Evolutionary conservation across 2,329 filamentous ascomycete genomes (phyloP).

Genomic region (Hypoxylon sp.): DNA sequence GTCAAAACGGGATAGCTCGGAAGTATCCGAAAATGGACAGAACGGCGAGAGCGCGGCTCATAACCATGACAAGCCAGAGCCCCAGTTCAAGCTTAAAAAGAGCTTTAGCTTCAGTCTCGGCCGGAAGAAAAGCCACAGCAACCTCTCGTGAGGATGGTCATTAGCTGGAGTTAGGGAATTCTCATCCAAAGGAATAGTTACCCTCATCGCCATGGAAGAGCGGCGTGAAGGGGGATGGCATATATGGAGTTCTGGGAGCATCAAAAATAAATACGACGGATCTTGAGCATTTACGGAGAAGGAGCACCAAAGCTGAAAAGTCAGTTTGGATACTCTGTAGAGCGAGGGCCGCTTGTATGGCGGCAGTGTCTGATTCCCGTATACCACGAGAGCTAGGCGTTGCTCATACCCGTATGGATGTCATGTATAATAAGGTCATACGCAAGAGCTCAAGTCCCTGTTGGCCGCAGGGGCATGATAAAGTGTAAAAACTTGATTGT

Average conservation of each 20-base stretch:
- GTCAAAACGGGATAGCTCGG: slow-evolving; percentile 53
- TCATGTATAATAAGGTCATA: slow-evolving; percentile 32
- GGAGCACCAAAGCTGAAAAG: slow-evolving; percentile 26
- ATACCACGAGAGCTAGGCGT: slow-evolving; percentile 13
- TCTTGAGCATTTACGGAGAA: slow-evolving; percentile 40
- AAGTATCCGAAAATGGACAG: slow-evolving; percentile 50
- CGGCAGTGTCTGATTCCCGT: slow-evolving; percentile 18
- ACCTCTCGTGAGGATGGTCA: slow-evolving; percentile 50
- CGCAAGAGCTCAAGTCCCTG: slow-evolving; percentile 6
- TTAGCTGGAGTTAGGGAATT: slow-evolving; percentile 25
- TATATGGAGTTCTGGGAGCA: slow-evolving; percentile 40
- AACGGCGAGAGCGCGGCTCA: slow-evolving; percentile 52
- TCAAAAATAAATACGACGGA: slow-evolving; percentile 32
- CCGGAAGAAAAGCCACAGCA: slow-evolving; percentile 75
- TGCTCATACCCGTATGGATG: slow-evolving; percentile 27
- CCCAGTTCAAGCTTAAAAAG: slow-evolving; percentile 66
- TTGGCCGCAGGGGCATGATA: slow-evolving; percentile 4
- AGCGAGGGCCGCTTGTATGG: slow-evolving; percentile 4
- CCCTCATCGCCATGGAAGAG: slow-evolving; percentile 17
- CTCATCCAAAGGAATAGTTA: slow-evolving; percentile 15
- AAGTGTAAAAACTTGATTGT: slow-evolving; percentile 19
- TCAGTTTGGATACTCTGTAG: slow-evolving; percentile 33
- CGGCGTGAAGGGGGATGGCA: slow-evolving; percentile 25
- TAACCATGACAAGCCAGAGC: slow-evolving; percentile 54
- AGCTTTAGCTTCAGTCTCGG: slow-evolving; percentile 76